phyloP scores from a whole-genome alignment of 371 early-diverging fungal genomes.

The Mortierella sp. region DNA sequence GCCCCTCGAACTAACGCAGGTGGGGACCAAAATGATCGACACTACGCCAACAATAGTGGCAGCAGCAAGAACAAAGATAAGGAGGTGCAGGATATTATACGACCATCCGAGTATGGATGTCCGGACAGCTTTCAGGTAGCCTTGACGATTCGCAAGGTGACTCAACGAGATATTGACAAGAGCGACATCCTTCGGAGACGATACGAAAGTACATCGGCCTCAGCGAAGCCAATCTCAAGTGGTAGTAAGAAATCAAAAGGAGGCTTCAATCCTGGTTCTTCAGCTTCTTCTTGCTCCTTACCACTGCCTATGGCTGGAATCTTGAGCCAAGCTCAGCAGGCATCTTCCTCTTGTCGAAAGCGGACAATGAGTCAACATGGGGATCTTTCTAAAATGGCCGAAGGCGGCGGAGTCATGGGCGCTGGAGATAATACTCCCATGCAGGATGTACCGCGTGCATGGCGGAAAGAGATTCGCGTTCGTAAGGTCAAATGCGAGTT shows the following conservation, averaged over 20 bases:
- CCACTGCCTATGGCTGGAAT: too few relatives aligned
- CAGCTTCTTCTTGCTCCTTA: too few relatives aligned
- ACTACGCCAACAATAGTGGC: constrained; percentile 1
- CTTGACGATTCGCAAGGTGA: constrained; percentile 34
- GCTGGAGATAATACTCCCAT: too few relatives aligned
- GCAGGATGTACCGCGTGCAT: neutral
- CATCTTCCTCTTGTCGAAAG: too few relatives aligned
- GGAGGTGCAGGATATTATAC: neutral
- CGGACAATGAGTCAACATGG: too few relatives aligned
- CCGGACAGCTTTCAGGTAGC: constrained; percentile 37
- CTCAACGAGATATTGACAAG: constrained; percentile 22
- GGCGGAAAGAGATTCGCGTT: constrained; percentile 12
- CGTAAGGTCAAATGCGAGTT: constrained; percentile 15
- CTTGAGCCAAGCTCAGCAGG: too few relatives aligned
- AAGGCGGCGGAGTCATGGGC: too few relatives aligned
- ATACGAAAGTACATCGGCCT: neutral
- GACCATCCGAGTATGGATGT: neutral
- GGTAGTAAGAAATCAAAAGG: too few relatives aligned
- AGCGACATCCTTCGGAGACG: constrained; percentile 12
- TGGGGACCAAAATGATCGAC: neutral
- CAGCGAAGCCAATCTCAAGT: too few relatives aligned
- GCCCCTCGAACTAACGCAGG: constrained; percentile 5
- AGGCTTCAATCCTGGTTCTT: too few relatives aligned
- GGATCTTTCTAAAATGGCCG: too few relatives aligned
- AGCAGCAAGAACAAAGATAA: neutral